Base-by-base conservation (phyloP, 768 basidiomycete species). In the Polyporus arcularius region DNA sequence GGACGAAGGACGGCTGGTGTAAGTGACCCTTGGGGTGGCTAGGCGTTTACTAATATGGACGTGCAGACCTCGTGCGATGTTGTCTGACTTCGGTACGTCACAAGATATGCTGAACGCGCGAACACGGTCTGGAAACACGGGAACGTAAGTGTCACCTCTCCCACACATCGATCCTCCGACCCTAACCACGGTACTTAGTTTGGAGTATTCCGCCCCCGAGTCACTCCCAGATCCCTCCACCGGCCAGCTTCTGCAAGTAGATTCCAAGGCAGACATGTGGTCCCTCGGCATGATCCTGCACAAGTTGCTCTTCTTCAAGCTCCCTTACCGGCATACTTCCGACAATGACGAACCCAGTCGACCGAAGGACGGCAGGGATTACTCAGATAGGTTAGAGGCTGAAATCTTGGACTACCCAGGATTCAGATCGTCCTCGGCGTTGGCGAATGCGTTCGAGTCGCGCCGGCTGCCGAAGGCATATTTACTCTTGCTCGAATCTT, bases 211-310 rank as follows among this genome's bases (percentile, higher is more conserved):
- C 14, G 87, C 94, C 0, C 96, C 96, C 0, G 96, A 98, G 71
- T 90, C 92, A 0, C 79, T 98, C 0, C 85, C 87, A 3, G 84
- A 85, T 0, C 85, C 83, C 14, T 73, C 78, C 6, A 88, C 85
- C 0, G 91, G 92, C 0, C 73, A 80, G 21, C 83, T 91, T 8
- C 79, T 78, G 8, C 87, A 90, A 48, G 80, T 93, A 2, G 89
- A 92, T 67, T 92, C 93, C 0, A 95, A 95, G 69, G 84, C 91
- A 4, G 96, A 98, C 70, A 94, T 97, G 87, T 98, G 96, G 96
- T 93, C 92, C 5, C 80, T 98, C 15, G 96, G 96, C 63, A 94
- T 98, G 90, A 92, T 98, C 57, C 80, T 98, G 16, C 88, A 98
- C 78, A 96, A 94, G 68, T 81, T 98, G 62, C 76, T 96, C 1